Evolutionary conservation across 2,329 filamentous ascomycete genomes (phyloP), one percentile per base, ranked within the genome.

Genomic region (Xylariaceae sp.): DNA sequence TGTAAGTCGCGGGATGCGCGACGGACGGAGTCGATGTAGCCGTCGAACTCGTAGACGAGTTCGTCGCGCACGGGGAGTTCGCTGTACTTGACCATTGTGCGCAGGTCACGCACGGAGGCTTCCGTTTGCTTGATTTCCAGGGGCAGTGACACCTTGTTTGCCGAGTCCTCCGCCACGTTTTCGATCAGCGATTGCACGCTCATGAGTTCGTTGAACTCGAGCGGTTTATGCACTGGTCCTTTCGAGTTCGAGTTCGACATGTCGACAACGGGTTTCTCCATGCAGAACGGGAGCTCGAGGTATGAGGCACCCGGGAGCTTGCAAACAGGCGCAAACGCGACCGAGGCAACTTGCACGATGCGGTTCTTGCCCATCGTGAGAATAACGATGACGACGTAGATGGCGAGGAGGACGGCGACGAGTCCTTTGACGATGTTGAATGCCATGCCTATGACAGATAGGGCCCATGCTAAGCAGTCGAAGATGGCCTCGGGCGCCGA

Each of bases 71-170:
- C 83, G 30, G 85, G 83, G 0, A 94, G 77, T 18, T 83, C 80
- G 65, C 87, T 90, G 73, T 87, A 85, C 45, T 83, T 80, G 39
- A 95, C 88, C 50, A 92, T 79, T 30, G 84, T 87, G 37, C 88
- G 84, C 23, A 94, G 75, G 67, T 92, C 89, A 47, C 89, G 83
- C 41, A 94, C 86, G 1, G 87, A 86, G 1, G 84, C 79, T 72
- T 93, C 89, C 2, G 87, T 86, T 8, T 85, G 82, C 75, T 91
- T 92, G 85, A 94, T 92, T 66, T 90, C 88, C 65, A 89, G 78
- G 0, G 89, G 89, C 2, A 94, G 75, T 1, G 84, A 84, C 1
- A 86, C 83, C 1, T 86, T 84, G 18, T 85, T 80, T 1, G 84
- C 82, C 13, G 84, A 85, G 60, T 85, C 83, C 65, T 89, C 83